Evolutionary conservation across 805 yeast genomes (phyloP).

Genomic region (Metschnikowia cubensis): DNA sequence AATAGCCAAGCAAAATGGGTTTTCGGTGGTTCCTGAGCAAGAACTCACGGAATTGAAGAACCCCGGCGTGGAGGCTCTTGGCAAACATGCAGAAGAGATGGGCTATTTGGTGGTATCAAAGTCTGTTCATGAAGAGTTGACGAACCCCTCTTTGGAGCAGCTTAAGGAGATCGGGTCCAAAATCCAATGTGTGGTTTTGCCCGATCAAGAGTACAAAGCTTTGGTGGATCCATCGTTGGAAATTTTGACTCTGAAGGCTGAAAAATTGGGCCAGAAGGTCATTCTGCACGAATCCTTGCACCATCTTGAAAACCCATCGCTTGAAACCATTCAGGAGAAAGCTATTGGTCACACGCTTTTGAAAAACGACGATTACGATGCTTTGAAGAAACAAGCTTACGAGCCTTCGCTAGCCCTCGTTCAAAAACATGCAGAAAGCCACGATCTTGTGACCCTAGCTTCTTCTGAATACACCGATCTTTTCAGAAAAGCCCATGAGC

Average conservation of each 20-base stretch:
- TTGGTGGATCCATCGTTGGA: conserved; percentile 10
- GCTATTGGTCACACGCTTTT: conserved; percentile 20
- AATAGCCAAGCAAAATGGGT: conserved; percentile 7
- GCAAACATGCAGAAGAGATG: conserved; percentile 6
- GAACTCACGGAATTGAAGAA: conserved; percentile 8
- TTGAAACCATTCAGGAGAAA: conserved; percentile 14
- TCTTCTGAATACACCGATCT: conserved; percentile 32
- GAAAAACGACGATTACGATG: conserved; percentile 12
- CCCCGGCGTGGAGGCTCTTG: conserved; percentile 13
- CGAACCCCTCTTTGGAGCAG: conserved; percentile 21
- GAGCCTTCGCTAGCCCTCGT: conserved; percentile 29
- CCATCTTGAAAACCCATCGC: conserved; percentile 12
- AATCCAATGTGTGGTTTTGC: conserved; percentile 12
- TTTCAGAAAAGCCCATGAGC: conserved; percentile 28
- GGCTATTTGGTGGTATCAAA: conserved; percentile 11
- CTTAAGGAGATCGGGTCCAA: conserved; percentile 14
- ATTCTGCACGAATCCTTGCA: conserved; percentile 4
- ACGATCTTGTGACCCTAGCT: conserved; percentile 27
- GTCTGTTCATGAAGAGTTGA: conserved; percentile 3
- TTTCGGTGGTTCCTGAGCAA: conserved; percentile 5
- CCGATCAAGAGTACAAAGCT: conserved; percentile 8
- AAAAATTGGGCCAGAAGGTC: conserved; percentile 2
- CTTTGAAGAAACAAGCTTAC: conserved; percentile 13
- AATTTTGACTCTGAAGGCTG: conserved; percentile 2
- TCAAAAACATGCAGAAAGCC: conserved; percentile 32